Percentiles rank a stretch among this genome's conserved stretches.
Conservation (phyloP, 139 green algal genomes). For the Closterium sp. region DNA sequence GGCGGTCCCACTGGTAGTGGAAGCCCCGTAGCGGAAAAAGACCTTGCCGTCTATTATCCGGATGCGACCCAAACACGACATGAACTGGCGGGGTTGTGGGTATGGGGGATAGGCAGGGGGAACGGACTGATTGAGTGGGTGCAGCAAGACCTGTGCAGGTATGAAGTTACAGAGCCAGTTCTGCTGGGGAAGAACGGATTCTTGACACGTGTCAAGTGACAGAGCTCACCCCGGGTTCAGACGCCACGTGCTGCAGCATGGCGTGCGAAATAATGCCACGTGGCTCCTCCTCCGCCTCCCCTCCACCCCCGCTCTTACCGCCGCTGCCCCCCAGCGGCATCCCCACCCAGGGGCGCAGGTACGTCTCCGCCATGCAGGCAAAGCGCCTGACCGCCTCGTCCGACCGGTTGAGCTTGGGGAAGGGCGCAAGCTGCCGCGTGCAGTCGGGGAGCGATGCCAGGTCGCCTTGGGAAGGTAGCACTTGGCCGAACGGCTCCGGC, state of each 20-base stretch:
- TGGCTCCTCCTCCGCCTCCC: not conserved
- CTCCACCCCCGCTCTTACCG: not conserved
- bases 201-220: too few species aligned
- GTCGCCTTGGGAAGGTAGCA: not conserved
- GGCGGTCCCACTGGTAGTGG: not conserved
- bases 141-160: too few species aligned
- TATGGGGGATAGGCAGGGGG: too few species aligned
- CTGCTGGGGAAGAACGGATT: too few species aligned
- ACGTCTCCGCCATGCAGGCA: not conserved
- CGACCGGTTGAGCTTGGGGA: not conserved
- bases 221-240: not conserved
- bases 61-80: constrained; percentile 25
- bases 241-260: not conserved
- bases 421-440: not conserved
- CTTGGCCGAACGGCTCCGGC: not conserved
- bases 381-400: not conserved
- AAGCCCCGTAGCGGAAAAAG: constrained; percentile 42
- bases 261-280: not conserved
- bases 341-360: not conserved
- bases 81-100: constrained; percentile 17
- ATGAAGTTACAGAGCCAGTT: too few species aligned
- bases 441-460: not conserved
- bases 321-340: not conserved
- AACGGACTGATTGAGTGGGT: not conserved
- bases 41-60: constrained; percentile 19